Conservation (phyloP, 2,329 filamentous ascomycete genomes). For the Fusarium haematococcum region DNA sequence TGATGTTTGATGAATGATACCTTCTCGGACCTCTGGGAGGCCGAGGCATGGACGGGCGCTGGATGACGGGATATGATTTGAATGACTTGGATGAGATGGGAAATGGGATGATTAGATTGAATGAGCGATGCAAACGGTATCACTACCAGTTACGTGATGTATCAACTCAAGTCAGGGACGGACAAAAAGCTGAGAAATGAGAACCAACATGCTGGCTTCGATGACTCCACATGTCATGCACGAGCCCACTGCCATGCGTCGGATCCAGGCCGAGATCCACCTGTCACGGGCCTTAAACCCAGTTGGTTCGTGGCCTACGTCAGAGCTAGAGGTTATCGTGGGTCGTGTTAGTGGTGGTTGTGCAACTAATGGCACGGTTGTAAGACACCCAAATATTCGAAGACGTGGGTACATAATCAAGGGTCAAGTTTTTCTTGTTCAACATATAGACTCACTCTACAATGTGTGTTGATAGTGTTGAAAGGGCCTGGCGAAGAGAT, state of each 20-base stretch:
- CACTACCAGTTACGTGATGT: slow-evolving; percentile 22
- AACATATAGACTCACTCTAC: neutral
- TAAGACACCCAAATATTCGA: neutral
- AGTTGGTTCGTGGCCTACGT: neutral
- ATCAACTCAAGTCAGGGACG: neutral
- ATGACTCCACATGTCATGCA: neutral
- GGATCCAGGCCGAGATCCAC: neutral
- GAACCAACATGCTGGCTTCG: neutral
- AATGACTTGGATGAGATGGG: slow-evolving; percentile 20
- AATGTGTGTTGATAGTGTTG: neutral
- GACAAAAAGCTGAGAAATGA: neutral
- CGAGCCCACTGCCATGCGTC: neutral
- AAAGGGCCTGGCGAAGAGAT: neutral
- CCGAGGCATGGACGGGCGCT: slow-evolving; percentile 39
- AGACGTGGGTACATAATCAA: neutral
- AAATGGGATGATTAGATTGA: slow-evolving; percentile 38
- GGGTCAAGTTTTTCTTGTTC: neutral
- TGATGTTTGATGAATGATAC: slow-evolving; percentile 41
- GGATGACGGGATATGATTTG: slow-evolving; percentile 18
- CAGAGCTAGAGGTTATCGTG: neutral
- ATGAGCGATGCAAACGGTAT: slow-evolving; percentile 41
- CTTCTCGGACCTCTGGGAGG: slow-evolving; percentile 42
- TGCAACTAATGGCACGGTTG: neutral
- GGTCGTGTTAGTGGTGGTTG: neutral
- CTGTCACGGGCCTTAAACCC: neutral